These are phyloP conservation scores for Mucuna pruriens DNA, from an alignment of 306 rosid genomes.

Conservation along the genomic window DNA sequence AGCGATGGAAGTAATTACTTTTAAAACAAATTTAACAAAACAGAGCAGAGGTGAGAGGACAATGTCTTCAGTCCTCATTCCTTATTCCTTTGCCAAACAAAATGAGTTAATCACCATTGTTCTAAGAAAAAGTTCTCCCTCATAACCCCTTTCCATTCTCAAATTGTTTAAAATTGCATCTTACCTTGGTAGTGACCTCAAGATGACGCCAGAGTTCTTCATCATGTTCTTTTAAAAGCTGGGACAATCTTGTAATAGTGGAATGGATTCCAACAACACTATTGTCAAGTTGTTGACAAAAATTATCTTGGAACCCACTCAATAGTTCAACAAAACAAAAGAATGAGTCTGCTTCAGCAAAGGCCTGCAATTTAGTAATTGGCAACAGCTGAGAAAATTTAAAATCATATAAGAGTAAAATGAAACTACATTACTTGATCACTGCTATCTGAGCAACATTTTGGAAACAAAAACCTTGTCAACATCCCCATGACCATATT, in stretches of 20 bases:
- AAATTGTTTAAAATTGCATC: slow-evolving; percentile 31
- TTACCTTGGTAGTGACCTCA: slow-evolving; percentile 91
- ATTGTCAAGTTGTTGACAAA: slow-evolving; percentile 96
- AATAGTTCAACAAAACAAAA: slow-evolving; percentile 95
- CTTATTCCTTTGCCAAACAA: slow-evolving; percentile 12
- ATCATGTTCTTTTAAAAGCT: slow-evolving; percentile 90
- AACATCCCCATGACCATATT: slow-evolving; percentile 7
- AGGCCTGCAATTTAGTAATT: slow-evolving; percentile 63
- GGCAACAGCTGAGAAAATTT: slow-evolving; percentile 28
- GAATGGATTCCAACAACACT: slow-evolving; percentile 96
- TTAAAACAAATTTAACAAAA: slow-evolving; percentile 12
- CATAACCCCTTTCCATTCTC: background rate
- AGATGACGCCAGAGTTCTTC: slow-evolving; percentile 99
- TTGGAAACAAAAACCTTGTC: slow-evolving; percentile 6
- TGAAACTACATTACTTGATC: slow-evolving; percentile 3
- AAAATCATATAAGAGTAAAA: slow-evolving; percentile 22
- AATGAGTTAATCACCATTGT: slow-evolving; percentile 16
- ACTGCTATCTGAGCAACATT: slow-evolving; percentile 14
- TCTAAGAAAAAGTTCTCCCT: slow-evolving; percentile 14
- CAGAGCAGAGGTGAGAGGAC: background rate
- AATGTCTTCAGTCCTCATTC: slow-evolving; percentile 6
- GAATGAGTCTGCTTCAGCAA: slow-evolving; percentile 94
- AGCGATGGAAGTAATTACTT: background rate
- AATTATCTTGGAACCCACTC: slow-evolving; percentile 92
- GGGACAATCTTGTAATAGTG: slow-evolving; percentile 83